Conservation (phyloP, 306 rosid genomes). For the Rosa multiflora region DNA sequence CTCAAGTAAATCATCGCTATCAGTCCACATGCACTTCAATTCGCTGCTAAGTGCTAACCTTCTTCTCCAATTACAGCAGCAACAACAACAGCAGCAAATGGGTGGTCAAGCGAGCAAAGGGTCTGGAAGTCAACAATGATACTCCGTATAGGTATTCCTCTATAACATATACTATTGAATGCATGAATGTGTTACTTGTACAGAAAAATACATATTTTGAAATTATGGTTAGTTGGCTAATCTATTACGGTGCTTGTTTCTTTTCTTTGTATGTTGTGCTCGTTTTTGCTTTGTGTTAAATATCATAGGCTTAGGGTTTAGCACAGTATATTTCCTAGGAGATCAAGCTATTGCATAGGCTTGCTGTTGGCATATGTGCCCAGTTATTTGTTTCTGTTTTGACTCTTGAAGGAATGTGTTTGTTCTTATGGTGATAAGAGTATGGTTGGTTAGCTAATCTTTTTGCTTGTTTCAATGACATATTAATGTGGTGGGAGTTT, state of each 20-base stretch:
- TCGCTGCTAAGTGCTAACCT: constrained; percentile 95
- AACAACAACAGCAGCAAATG: constrained; percentile 54
- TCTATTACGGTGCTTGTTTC: constrained; percentile 6
- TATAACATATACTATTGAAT: constrained; percentile 18
- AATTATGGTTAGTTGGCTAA: constrained; percentile 12
- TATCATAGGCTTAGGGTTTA: constrained; percentile 9
- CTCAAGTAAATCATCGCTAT: constrained; percentile 80
- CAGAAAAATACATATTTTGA: constrained; percentile 18
- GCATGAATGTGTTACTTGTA: constrained; percentile 13
- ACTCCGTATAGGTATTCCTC: constrained; percentile 49
- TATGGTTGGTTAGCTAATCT: background rate
- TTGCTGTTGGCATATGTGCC: background rate
- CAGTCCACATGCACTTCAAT: constrained; percentile 84
- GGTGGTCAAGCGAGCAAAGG: constrained; percentile 58
- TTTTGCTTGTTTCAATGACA: background rate
- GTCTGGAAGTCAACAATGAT: constrained; percentile 75
- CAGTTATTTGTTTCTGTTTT: background rate
- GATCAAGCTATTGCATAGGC: background rate
- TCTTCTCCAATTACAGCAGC: constrained; percentile 91
- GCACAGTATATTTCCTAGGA: background rate
- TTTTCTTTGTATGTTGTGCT: constrained; percentile 14
- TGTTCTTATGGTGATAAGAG: background rate
- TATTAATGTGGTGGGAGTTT: background rate
- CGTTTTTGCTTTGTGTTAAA: constrained; percentile 5
- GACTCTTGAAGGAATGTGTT: constrained; percentile 1